Evolutionary conservation across 2,329 filamentous ascomycete genomes (phyloP), one percentile per base, ranked within the genome.

Genomic region (Dactylonectria estremocensis): DNA sequence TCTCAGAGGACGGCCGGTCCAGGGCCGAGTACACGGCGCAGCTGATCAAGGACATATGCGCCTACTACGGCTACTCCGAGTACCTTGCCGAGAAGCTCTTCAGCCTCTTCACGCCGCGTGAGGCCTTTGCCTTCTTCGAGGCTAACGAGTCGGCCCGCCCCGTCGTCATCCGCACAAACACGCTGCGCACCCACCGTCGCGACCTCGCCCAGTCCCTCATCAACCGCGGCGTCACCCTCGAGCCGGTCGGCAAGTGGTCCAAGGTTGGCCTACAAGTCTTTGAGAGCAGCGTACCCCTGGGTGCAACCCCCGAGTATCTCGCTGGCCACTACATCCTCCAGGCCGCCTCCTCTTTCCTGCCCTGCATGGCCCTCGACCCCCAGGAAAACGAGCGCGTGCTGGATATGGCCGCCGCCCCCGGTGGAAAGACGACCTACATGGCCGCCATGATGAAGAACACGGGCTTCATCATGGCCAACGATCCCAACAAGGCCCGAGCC

Each of bases 41-140:
- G 80, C 86, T 99, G 62, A 83, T 98, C 68, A 93, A 94, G 82
- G 96, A 99, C 77, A 93, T 98, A 66, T 98, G 95, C 84, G 90
- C 92, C 63, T 99, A 99, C 86, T 99, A 99, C 80, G 95, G 95
- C 67, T 99, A 99, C 85, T 97, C 93, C 3, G 90, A 92, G 43
- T 98, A 92, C 83, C 88, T 99, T n/a, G 96, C 95, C 5, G 94
- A 97, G 82, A 99, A 98, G 86, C 90, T 99, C 16, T 95, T 95
- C 84, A 92, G 92, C 77, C 90, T 99, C 7, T 98, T 99, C 83
- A 91, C 95, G 1, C 94, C 96, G 0, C 91, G 92, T 75, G 96
- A 99, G 84, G 96, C 96, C 0, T 97, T 98, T 75, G 95, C 95
- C 61, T 99, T 99, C 83, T 98, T 99, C 84, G 96, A 99, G 84